phyloP scores from a whole-genome alignment of 2,329 filamentous ascomycete genomes.

The Tolypocladium ophioglossoides region DNA sequence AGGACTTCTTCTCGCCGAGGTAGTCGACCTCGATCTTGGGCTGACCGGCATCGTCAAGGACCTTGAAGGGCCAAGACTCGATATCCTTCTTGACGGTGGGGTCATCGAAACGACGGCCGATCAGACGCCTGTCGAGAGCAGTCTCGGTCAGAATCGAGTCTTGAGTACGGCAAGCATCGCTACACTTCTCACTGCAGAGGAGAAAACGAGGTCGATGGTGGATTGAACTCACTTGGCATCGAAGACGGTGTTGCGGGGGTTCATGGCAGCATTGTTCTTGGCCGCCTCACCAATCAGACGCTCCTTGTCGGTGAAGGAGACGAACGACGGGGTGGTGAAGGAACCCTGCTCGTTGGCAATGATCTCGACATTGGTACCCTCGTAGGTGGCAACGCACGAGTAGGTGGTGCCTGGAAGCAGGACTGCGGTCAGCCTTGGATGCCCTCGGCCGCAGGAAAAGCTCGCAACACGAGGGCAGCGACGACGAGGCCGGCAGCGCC shows the following conservation, averaged over 20 bases:
- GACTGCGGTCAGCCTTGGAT: conserved; percentile 8
- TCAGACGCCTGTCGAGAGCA: conserved; percentile 67
- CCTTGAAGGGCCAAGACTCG: conserved; percentile 99
- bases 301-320: conserved; percentile 98
- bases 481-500: background rate
- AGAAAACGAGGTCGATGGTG: background rate
- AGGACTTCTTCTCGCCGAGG: conserved; percentile 86
- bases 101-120: conserved; percentile 91
- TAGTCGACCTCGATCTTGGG: conserved; percentile 94
- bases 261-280: conserved; percentile 99
- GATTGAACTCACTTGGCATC: conserved; percentile 77
- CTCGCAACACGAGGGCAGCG: background rate
- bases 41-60: conserved; percentile 78
- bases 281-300: conserved; percentile 98
- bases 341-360: conserved; percentile 99
- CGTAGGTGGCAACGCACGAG: conserved; percentile 99
- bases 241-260: conserved; percentile 96
- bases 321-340: conserved; percentile 98
- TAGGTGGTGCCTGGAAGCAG: conserved; percentile 78
- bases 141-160: background rate
- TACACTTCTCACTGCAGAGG: too few relatives aligned
- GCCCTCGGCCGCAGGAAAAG: background rate
- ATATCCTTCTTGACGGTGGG: conserved; percentile 97
- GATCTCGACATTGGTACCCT: conserved; percentile 99
- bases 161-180: background rate